Conservation (phyloP, 1,139 yeast species). For the Geotrichum aggregatum region DNA sequence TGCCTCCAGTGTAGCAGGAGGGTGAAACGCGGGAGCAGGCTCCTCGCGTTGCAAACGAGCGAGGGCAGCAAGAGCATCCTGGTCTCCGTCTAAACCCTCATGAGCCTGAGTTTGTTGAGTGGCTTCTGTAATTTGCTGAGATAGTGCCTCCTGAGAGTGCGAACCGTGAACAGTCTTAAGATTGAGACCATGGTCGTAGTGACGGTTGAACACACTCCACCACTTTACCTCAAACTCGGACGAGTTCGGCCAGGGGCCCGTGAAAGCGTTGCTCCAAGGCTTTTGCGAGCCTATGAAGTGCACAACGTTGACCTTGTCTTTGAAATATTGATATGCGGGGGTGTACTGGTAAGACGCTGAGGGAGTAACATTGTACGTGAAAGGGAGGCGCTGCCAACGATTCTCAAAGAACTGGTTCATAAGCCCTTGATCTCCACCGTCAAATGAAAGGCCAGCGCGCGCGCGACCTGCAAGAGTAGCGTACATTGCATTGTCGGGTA, state of each 20-base stretch:
- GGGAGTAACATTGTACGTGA: constrained; percentile 81
- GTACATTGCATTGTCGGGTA: constrained; percentile 52
- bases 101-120: too few species aligned
- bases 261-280: constrained; percentile 59
- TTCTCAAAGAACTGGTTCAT: constrained; percentile 71
- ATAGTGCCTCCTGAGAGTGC: too few species aligned
- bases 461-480: constrained; percentile 40
- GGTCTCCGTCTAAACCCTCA: too few species aligned
- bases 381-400: constrained; percentile 69
- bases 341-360: constrained; percentile 71
- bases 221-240: constrained; percentile 35
- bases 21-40: constrained; percentile 20
- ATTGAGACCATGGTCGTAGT: constrained; percentile 33
- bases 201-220: constrained; percentile 47
- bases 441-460: constrained; percentile 56
- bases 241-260: constrained; percentile 18
- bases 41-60: constrained; percentile 6
- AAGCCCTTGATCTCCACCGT: constrained; percentile 95
- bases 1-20: constrained; percentile 32
- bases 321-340: constrained; percentile 71
- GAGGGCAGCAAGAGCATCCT: too few species aligned
- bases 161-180: constrained; percentile 6
- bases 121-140: too few species aligned
- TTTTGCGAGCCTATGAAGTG: constrained; percentile 80
- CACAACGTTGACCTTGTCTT: constrained; percentile 52